These are phyloP conservation scores for Melanogaster broomeanus DNA, from an alignment of 768 basidiomycete genomes.

Conservation along the genomic window DNA sequence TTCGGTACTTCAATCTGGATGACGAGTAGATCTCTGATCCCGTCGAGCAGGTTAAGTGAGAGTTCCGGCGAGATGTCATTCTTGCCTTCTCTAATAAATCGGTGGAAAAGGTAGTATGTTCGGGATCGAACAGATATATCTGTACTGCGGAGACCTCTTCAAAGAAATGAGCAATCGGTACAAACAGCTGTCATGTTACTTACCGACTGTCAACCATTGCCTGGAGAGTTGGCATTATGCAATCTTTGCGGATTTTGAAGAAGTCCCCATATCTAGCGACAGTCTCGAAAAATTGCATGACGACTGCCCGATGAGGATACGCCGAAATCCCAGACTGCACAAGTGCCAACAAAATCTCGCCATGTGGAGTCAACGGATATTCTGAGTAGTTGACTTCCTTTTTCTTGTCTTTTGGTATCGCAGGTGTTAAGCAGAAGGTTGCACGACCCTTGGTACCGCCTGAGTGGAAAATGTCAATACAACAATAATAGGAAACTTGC, in stretches of 20 bases:
- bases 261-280: constrained; percentile 93
- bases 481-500: not conserved
- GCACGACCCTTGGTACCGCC: constrained; percentile 79
- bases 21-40: constrained; percentile 73
- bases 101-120: constrained; percentile 89
- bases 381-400: constrained; percentile 71
- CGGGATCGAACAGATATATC: constrained; percentile 71
- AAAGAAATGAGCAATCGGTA: constrained; percentile 4
- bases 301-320: constrained; percentile 83
- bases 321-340: constrained; percentile 80
- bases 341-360: constrained; percentile 84
- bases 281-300: constrained; percentile 92
- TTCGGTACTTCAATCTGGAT: constrained; percentile 79
- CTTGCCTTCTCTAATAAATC: constrained; percentile 83
- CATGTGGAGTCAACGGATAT: constrained; percentile 86
- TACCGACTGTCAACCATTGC: constrained; percentile 86
- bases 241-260: constrained; percentile 91
- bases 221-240: constrained; percentile 83
- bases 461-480: constrained; percentile 27
- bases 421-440: constrained; percentile 81
- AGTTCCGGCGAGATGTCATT: constrained; percentile 77
- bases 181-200: constrained; percentile 24
- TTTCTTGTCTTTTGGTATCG: constrained; percentile 65
- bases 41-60: constrained; percentile 67
- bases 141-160: constrained; percentile 84